Evolutionary conservation across 73 alveolate species (phyloP).

Genomic region (Symbiodinium natans): DNA sequence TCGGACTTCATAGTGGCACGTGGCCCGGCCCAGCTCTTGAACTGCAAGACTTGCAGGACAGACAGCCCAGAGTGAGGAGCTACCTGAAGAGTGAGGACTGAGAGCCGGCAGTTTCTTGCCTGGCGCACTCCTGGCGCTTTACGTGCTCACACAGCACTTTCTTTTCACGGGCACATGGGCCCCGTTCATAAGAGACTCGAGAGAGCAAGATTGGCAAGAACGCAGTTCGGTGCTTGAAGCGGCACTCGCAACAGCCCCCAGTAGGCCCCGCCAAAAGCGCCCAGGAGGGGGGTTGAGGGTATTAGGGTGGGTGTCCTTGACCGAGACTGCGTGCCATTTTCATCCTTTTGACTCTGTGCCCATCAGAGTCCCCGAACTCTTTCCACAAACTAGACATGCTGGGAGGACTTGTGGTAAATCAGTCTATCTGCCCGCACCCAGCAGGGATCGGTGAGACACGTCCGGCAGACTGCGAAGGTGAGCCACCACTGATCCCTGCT

Average conservation of each 20-base stretch:
- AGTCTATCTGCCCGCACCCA: neutral
- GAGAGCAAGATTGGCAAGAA: too few species aligned
- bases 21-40: neutral
- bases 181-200: too few species aligned
- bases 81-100: neutral
- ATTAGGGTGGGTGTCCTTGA: neutral
- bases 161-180: neutral
- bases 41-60: neutral
- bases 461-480: neutral
- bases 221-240: neutral
- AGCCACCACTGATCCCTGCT: neutral
- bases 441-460: neutral
- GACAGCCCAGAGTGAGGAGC: constrained; percentile 18
- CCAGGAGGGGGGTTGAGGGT: too few species aligned
- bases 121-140: neutral
- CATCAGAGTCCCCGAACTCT: neutral
- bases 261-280: too few species aligned
- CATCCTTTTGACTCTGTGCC: neutral
- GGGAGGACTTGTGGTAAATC: neutral
- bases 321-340: neutral
- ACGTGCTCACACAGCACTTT: too few species aligned
- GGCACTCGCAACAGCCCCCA: neutral
- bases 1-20: neutral
- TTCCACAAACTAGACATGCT: neutral
- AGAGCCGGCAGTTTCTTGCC: neutral